These are phyloP conservation scores for Endotrypanum monterogeii DNA, from an alignment of 208 protist species.

Conservation along the genomic window DNA sequence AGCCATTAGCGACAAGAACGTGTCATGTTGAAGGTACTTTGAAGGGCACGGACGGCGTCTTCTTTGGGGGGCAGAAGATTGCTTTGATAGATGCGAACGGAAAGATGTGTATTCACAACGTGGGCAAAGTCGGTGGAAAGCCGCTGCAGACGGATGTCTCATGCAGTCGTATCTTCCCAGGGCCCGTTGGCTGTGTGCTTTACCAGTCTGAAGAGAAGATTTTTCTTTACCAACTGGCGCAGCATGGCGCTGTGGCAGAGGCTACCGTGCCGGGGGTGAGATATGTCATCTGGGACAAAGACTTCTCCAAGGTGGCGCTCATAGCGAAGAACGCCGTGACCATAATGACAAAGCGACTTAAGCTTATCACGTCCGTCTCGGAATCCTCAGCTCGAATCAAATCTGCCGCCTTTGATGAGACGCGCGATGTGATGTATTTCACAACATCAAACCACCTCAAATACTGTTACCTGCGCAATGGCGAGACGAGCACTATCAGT, in stretches of 20 bases:
- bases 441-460: conserved; percentile 99
- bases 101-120: conserved; percentile 87
- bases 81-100: conserved; percentile 89
- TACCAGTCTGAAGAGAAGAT: conserved; percentile 86
- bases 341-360: conserved; percentile 91
- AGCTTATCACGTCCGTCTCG: conserved; percentile 87
- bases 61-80: conserved; percentile 96
- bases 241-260: conserved; percentile 79
- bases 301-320: conserved; percentile 92
- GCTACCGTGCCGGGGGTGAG: conserved; percentile 69
- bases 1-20: conserved; percentile 13
- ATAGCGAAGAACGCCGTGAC: conserved; percentile 90
- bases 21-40: conserved; percentile 25
- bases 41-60: conserved; percentile 86
- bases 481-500: conserved; percentile 97
- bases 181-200: conserved; percentile 75
- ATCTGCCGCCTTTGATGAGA: conserved; percentile 91
- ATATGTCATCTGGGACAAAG: conserved; percentile 95
- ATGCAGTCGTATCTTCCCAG: conserved; percentile 79
- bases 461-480: conserved; percentile 92
- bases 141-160: conserved; percentile 49
- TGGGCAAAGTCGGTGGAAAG: conserved; percentile 84
- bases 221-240: conserved; percentile 95
- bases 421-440: conserved; percentile 97
- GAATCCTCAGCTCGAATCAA: conserved; percentile 96